Evolutionary conservation across 495 filamentous ascomycete species (phyloP).

Genomic region (Podospora bellae-mahoneyi): DNA sequence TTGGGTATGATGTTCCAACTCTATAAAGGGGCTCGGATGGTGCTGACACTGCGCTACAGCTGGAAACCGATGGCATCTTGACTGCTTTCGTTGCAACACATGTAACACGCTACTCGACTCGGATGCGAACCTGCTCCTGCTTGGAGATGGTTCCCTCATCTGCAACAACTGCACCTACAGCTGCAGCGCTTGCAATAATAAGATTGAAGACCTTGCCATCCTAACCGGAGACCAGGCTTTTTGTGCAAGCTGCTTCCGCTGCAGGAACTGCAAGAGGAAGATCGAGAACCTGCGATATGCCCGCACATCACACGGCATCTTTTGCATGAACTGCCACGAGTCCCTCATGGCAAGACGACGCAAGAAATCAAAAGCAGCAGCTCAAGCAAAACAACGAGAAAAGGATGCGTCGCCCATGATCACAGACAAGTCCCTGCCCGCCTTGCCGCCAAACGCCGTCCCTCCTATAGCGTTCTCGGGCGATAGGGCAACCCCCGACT

Average conservation of each 20-base stretch:
- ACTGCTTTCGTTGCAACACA: conserved; percentile 98
- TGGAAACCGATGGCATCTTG: conserved; percentile 98
- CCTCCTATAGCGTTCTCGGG: conserved; percentile 57
- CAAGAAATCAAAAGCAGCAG: conserved; percentile 74
- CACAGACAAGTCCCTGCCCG: conserved; percentile 90
- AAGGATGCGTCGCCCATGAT: conserved; percentile 63
- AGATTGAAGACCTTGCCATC: conserved; percentile 98
- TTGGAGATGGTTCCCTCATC: conserved; percentile 96
- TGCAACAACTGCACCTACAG: conserved; percentile 99
- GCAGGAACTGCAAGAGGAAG: conserved; percentile 95
- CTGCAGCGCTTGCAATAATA: conserved; percentile 93
- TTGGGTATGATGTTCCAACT: conserved; percentile 62
- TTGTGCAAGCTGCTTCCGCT: conserved; percentile 94
- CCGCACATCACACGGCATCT: conserved; percentile 95
- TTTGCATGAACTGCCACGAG: conserved; percentile 99
- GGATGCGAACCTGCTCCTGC: conserved; percentile 93
- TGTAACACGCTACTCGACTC: conserved; percentile 95
- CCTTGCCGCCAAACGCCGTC: conserved; percentile 74
- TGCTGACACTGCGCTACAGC: conserved; percentile 48
- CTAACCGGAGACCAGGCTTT: conserved; percentile 99
- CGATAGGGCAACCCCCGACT: conserved; percentile 70
- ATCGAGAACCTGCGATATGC: conserved; percentile 99
- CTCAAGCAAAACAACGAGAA: conserved; percentile 57
- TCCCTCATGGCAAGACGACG: conserved; percentile 93
- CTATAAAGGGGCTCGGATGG: background rate